Conservation (phyloP, 306 rosid genomes). For the Cucumis cinereus region DNA sequence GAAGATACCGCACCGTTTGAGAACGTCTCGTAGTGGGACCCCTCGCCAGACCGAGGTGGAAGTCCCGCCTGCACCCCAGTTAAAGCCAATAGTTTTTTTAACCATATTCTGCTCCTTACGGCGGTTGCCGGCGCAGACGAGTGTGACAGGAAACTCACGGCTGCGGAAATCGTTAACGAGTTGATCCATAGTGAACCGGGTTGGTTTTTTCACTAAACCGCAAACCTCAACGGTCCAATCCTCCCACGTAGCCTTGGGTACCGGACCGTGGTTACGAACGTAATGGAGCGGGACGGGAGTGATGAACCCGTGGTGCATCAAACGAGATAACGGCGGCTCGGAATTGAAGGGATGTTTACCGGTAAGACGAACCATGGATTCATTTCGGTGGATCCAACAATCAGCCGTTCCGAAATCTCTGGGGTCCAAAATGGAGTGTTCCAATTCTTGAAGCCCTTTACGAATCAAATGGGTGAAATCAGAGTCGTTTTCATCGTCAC, state of each 20-base stretch:
- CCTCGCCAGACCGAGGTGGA: conserved; percentile 77
- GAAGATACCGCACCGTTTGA: conserved; percentile 43
- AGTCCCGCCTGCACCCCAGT: conserved; percentile 57
- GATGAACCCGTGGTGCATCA: conserved; percentile 74
- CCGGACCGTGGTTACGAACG: conserved; percentile 71
- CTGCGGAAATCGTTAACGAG: conserved; percentile 29
- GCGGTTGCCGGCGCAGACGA: conserved; percentile 65
- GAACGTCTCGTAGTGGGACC: conserved; percentile 28
- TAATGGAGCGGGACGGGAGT: conserved; percentile 74
- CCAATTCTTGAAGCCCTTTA: conserved; percentile 26
- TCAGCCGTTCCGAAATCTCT: conserved; percentile 60
- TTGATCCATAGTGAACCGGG: conserved; percentile 47
- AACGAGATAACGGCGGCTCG: conserved; percentile 45
- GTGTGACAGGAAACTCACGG: conserved; percentile 42
- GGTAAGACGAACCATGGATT: conserved; percentile 50
- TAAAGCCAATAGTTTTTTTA: conserved; percentile 60
- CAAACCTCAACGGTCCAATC: conserved; percentile 57
- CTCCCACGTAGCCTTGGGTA: conserved; percentile 42
- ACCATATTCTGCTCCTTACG: conserved; percentile 77
- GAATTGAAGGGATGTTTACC: conserved; percentile 77
- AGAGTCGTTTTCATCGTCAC: conserved; percentile 26
- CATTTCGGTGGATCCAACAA: conserved; percentile 52
- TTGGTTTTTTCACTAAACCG: conserved; percentile 48
- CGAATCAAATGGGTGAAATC: conserved; percentile 12
- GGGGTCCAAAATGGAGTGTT: conserved; percentile 38